A percentile compares a stretch with the other conserved stretches of the same genome.
Evolutionary conservation across 306 rosid species (phyloP).

Genomic region (Quercus mongolica): DNA sequence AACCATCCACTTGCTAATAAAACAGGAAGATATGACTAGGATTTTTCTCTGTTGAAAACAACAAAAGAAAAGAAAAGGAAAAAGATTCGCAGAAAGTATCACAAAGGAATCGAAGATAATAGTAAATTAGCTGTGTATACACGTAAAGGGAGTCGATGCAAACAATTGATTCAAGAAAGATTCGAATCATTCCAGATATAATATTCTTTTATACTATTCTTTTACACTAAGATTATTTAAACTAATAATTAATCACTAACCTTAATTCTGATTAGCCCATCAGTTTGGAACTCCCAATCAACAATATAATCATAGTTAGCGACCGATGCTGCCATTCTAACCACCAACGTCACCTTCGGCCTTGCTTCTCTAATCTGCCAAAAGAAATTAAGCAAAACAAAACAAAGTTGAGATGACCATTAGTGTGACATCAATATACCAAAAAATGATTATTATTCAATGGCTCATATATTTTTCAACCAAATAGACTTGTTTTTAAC

Average conservation of each 20-base stretch:
- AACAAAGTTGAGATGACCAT: no score
- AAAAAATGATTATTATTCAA: no score
- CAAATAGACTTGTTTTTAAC: no score
- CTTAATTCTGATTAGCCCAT: conserved; percentile 78
- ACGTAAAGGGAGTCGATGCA: no score
- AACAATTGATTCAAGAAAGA: no score
- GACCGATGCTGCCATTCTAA: conserved; percentile 83
- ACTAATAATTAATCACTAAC: conserved; percentile 22
- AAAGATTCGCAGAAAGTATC: not conserved
- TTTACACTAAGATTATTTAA: not conserved
- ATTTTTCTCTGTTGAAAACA: not conserved
- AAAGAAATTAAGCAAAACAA: not conserved
- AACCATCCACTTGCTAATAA: not conserved
- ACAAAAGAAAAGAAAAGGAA: not conserved
- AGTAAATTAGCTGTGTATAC: no score
- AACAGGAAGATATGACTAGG: not conserved
- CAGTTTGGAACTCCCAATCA: conserved; percentile 95
- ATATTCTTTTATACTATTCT: no score
- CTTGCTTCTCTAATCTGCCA: conserved; percentile 73
- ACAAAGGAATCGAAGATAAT: not conserved
- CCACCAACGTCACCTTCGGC: conserved; percentile 91
- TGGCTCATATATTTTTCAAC: no score
- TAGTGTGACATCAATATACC: no score
- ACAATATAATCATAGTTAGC: conserved; percentile 88
- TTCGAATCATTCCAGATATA: no score